These are phyloP conservation scores for Epicoccum sorghinum DNA, from an alignment of 2,329 filamentous ascomycete species.

Conservation along the genomic window DNA sequence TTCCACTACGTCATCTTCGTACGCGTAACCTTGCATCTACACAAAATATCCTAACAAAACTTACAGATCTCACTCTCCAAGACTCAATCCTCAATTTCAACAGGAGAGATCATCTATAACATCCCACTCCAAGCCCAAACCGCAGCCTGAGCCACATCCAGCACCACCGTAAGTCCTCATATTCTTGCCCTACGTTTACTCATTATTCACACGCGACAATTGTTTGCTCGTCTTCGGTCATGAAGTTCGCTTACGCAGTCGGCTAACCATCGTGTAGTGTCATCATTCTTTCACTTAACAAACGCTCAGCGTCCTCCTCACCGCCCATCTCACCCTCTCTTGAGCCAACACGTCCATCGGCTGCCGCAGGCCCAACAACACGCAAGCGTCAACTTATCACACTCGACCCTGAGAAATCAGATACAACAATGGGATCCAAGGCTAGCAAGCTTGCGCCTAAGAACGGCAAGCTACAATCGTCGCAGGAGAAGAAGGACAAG, in stretches of 20 bases:
- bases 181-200: not conserved
- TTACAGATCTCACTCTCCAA: constrained; percentile 8
- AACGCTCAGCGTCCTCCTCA: constrained; percentile 17
- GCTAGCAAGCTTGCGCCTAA: constrained; percentile 28
- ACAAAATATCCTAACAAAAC: constrained; percentile 7
- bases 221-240: not conserved
- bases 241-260: not conserved
- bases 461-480: constrained; percentile 30
- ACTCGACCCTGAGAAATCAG: not conserved
- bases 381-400: not conserved
- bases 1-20: constrained; percentile 30
- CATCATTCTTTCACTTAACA: constrained; percentile 23
- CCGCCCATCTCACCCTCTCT: not conserved
- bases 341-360: not conserved
- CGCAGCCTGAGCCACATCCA: constrained; percentile 14
- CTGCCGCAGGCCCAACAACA: not conserved
- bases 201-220: not conserved
- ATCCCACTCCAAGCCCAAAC: constrained; percentile 5
- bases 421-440: constrained; percentile 40
- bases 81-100: not conserved
- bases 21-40: constrained; percentile 24
- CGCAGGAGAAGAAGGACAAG: constrained; percentile 33
- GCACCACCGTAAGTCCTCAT: constrained; percentile 17
- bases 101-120: not conserved
- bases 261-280: constrained; percentile 14